A percentile compares a stretch with the other conserved stretches of the same genome.
Conservation (phyloP, 352 stramenopile genomes). For the Globisporangium iwayamae region DNA sequence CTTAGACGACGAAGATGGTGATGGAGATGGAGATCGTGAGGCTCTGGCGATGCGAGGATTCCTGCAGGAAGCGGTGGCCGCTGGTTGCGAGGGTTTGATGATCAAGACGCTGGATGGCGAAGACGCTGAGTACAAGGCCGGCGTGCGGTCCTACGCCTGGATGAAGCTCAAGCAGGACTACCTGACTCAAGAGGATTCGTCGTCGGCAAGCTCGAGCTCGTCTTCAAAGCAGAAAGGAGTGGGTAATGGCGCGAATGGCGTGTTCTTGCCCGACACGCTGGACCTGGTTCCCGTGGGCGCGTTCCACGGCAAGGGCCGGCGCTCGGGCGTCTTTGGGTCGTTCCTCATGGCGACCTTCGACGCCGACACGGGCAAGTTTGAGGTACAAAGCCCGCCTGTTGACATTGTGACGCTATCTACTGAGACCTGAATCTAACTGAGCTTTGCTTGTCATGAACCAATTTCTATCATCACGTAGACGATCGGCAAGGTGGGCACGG, state of each 20-base stretch:
- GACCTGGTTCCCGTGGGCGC: conserved; percentile 99
- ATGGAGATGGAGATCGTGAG: not conserved
- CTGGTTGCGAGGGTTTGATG: conserved; percentile 81
- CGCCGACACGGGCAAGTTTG: conserved; percentile 90
- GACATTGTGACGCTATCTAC: not conserved
- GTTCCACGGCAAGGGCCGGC: conserved; percentile 95
- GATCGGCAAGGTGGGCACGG: conserved; percentile 93
- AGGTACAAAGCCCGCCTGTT: conserved; percentile 42
- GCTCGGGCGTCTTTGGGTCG: conserved; percentile 95
- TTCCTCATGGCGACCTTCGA: conserved; percentile 98
- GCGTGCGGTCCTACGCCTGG: conserved; percentile 71
- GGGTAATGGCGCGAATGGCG: conserved; percentile 28
- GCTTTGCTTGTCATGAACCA: not conserved
- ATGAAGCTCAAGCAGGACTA: conserved; percentile 88
- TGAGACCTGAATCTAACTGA: not conserved
- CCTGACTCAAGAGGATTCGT: conserved; percentile 20
- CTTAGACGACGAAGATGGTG: not conserved
- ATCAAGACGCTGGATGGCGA: conserved; percentile 57
- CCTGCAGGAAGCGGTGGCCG: conserved; percentile 45
- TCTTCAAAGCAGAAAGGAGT: not conserved
- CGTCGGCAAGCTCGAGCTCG: not conserved
- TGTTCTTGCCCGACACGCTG: conserved; percentile 85
- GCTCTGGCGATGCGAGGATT: conserved; percentile 12
- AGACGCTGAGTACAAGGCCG: conserved; percentile 59
- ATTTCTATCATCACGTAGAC: conserved; percentile 27